A percentile compares a stretch with the other conserved stretches of the same genome.
Evolutionary conservation across 768 basidiomycete genomes (phyloP).

Genomic region (Kwoniella sp.): DNA sequence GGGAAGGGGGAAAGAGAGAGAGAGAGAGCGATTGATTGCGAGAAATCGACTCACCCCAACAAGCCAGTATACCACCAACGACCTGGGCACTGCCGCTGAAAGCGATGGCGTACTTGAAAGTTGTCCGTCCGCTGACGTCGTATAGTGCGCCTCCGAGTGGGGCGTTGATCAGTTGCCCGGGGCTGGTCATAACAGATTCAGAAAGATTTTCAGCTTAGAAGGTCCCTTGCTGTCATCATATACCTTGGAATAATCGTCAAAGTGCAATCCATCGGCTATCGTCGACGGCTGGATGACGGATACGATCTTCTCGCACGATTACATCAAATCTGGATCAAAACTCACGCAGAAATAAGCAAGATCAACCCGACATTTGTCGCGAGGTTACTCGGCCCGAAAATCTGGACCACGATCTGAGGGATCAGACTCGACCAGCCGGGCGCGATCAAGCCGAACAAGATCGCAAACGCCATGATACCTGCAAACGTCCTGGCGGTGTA

Average conservation of each 20-base stretch:
- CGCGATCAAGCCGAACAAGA: constrained; percentile 38
- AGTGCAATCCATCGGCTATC: too few relatives aligned
- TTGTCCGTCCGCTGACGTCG: constrained; percentile 29
- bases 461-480: constrained; percentile 33
- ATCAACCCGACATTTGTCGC: constrained; percentile 41
- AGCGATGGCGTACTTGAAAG: constrained; percentile 37
- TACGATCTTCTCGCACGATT: neutral
- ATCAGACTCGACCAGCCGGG: constrained; percentile 34
- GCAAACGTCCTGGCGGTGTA: constrained; percentile 37
- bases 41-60: constrained; percentile 34
- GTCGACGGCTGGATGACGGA: too few relatives aligned
- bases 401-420: constrained; percentile 36
- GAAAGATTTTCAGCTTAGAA: too few relatives aligned
- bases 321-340: neutral
- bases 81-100: constrained; percentile 30
- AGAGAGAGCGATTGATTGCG: too few relatives aligned
- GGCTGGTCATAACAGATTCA: constrained; percentile 6
- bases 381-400: constrained; percentile 40
- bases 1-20: neutral
- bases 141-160: constrained; percentile 36
- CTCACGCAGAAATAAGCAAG: constrained; percentile 16
- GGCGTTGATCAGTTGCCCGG: constrained; percentile 29
- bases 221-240: too few relatives aligned
- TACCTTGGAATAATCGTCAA: too few relatives aligned
- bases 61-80: constrained; percentile 24